Conservation (phyloP, 2,329 filamentous ascomycete genomes). For the Penicillium corylophilum region DNA sequence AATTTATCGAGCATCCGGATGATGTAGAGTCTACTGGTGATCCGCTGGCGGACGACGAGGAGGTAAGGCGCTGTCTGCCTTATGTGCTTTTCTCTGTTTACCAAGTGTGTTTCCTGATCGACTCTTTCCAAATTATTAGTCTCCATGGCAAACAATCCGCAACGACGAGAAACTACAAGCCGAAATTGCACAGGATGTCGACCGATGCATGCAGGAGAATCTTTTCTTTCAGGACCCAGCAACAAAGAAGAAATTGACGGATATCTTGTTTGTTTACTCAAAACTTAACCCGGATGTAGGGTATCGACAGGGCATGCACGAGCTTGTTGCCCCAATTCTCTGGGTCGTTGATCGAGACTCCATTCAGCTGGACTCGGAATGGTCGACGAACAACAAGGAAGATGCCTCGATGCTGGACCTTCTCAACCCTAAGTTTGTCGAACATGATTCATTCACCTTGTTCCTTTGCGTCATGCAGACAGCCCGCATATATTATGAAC, state of each 20-base stretch:
- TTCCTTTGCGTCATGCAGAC: conserved; percentile 86
- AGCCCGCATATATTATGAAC: conserved; percentile 83
- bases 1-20: conserved; percentile 80
- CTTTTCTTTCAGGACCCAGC: conserved; percentile 78
- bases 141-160: conserved; percentile 84
- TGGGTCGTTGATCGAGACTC: conserved; percentile 83
- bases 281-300: conserved; percentile 84
- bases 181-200: conserved; percentile 93
- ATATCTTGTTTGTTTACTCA: conserved; percentile 91
- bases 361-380: conserved; percentile 52
- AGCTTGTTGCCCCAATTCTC: conserved; percentile 84
- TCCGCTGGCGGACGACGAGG: conserved; percentile 78
- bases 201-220: conserved; percentile 85
- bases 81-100: too few species aligned
- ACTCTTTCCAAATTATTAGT: conserved; percentile 55
- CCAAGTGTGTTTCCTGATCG: conserved; percentile 25
- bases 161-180: conserved; percentile 79
- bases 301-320: conserved; percentile 99
- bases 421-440: conserved; percentile 71
- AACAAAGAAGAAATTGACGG: conserved; percentile 77
- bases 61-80: conserved; percentile 48
- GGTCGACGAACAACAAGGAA: conserved; percentile 17
- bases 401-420: conserved; percentile 62
- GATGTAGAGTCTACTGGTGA: conserved; percentile 73
- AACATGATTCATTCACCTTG: conserved; percentile 86